A percentile compares a stretch with the other conserved stretches of the same genome.
These are phyloP conservation scores for Cicer arietinum DNA, from an alignment of 306 rosid species.

Conservation along the genomic window DNA sequence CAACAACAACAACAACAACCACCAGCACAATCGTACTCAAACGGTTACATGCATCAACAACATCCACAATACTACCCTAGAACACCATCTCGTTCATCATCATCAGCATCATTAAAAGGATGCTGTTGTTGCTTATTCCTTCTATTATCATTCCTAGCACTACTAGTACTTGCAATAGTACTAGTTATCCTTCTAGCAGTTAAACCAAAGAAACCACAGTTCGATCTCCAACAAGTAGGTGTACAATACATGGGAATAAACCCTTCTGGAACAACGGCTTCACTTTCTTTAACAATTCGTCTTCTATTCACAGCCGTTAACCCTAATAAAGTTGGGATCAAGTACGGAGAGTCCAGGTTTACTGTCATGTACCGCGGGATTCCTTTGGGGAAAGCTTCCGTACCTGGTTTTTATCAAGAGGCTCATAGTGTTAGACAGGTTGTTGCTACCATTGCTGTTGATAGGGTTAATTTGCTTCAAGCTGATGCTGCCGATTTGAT, in stretches of 20 bases:
- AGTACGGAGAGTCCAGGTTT: slow-evolving; percentile 87
- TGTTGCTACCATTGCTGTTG: slow-evolving; percentile 77
- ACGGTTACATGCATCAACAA: slow-evolving; percentile 5
- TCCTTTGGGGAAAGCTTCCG: slow-evolving; percentile 81
- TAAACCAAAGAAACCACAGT: slow-evolving; percentile 91
- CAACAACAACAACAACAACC: neutral
- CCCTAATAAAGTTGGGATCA: slow-evolving; percentile 96
- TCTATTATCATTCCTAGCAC: slow-evolving; percentile 84
- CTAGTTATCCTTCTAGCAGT: slow-evolving; percentile 82
- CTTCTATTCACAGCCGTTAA: slow-evolving; percentile 76
- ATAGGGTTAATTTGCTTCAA: slow-evolving; percentile 77
- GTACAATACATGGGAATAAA: slow-evolving; percentile 85
- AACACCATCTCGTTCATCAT: slow-evolving; percentile 55
- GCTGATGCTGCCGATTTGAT: slow-evolving; percentile 86
- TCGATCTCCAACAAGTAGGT: slow-evolving; percentile 88
- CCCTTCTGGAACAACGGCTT: slow-evolving; percentile 51
- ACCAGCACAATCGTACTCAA: slow-evolving; percentile 20
- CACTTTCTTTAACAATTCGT: slow-evolving; percentile 74
- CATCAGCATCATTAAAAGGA: slow-evolving; percentile 80
- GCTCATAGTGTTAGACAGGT: slow-evolving; percentile 75
- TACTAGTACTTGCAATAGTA: slow-evolving; percentile 67
- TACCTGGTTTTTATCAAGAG: slow-evolving; percentile 82
- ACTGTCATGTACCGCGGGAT: slow-evolving; percentile 96
- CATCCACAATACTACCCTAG: slow-evolving; percentile 49
- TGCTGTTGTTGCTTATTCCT: slow-evolving; percentile 96